These are phyloP conservation scores for Aspergillus sclerotiicarbonarius DNA, from an alignment of 495 filamentous ascomycete genomes.

Conservation along the genomic window DNA sequence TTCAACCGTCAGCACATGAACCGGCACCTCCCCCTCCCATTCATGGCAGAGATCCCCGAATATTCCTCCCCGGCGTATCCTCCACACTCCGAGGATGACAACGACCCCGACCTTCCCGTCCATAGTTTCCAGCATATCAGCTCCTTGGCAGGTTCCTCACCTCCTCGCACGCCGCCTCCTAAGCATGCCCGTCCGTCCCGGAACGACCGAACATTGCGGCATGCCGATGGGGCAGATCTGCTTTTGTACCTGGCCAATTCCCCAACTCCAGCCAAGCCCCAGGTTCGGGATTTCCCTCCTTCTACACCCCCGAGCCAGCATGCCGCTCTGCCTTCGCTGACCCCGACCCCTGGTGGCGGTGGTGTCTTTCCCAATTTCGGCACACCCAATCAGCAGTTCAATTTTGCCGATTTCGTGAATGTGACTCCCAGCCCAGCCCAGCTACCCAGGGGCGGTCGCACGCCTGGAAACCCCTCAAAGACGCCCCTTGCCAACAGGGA, in stretches of 20 bases:
- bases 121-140: slow-evolving; percentile 64
- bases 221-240: slow-evolving; percentile 85
- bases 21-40: slow-evolving; percentile 60
- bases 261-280: slow-evolving; percentile 70
- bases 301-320: slow-evolving; percentile 84
- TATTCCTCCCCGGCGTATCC: slow-evolving; percentile 60
- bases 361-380: slow-evolving; percentile 56
- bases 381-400: slow-evolving; percentile 69
- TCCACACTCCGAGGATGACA: slow-evolving; percentile 72
- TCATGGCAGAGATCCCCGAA: slow-evolving; percentile 67
- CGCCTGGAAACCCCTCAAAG: slow-evolving; percentile 53
- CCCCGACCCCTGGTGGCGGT: slow-evolving; percentile 74
- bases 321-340: slow-evolving; percentile 59
- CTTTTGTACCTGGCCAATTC: slow-evolving; percentile 91
- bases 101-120: slow-evolving; percentile 66
- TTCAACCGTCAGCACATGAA: slow-evolving; percentile 29
- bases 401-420: slow-evolving; percentile 96
- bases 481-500: slow-evolving; percentile 58
- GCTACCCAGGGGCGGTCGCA: slow-evolving; percentile 67
- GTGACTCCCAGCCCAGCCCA: slow-evolving; percentile 95
- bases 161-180: slow-evolving; percentile 77
- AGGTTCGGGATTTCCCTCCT: slow-evolving; percentile 59
- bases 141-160: slow-evolving; percentile 65
- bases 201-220: slow-evolving; percentile 45
- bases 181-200: slow-evolving; percentile 53